Base-by-base conservation (phyloP, 1,139 yeast genomes). In the Candida freyschussii region DNA sequence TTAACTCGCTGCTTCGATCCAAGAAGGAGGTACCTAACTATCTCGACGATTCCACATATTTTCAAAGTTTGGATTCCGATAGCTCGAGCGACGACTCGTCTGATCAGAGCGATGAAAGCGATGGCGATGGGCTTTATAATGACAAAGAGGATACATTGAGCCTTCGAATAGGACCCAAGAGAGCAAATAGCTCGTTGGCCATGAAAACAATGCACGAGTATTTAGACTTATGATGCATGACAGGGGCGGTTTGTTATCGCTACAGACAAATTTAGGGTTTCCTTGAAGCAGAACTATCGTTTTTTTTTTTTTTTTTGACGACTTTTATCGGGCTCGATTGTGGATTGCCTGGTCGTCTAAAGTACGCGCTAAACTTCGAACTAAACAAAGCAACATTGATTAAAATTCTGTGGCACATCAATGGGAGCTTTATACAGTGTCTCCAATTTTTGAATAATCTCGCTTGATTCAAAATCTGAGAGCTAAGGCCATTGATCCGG, bases 1-100 rank as follows among this genome's bases (percentile, higher is more conserved):
- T 49, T 23, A 48, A 43, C 34, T 43, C 47, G 2, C 28, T 43
- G n/a, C 27, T 49, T 4, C 33, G 41, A 9, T 40, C 53, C 7
- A 47, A 47, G 24, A 45, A 41, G 18, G 49, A 44, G 3, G 44
- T 45, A 10, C 46, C 50, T 2, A 33, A 48, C 13, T 41, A 39
- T 21, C 21, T 45, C n/a, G 53, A 47, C 27, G 50, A 44, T 13
- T 35, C 45, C 3, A 47, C 44, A 17, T 40, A 22, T 26, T 44
- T 40, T 33, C 43, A 36, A 32, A 35, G 36, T 13, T 20, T 45
- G 26, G 45, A 40, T 21, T 36, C 39, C 5, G 25, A 29, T 17
- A 38, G 34, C 13, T 33, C 41, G 13, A 24, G 32, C 10, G 17
- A 28, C 26, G 27, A 28, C 16, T 26, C 36, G 9, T 34, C 34